Evolutionary conservation across 495 filamentous ascomycete species (phyloP).

Genomic region (Gamarada debralockiae): DNA sequence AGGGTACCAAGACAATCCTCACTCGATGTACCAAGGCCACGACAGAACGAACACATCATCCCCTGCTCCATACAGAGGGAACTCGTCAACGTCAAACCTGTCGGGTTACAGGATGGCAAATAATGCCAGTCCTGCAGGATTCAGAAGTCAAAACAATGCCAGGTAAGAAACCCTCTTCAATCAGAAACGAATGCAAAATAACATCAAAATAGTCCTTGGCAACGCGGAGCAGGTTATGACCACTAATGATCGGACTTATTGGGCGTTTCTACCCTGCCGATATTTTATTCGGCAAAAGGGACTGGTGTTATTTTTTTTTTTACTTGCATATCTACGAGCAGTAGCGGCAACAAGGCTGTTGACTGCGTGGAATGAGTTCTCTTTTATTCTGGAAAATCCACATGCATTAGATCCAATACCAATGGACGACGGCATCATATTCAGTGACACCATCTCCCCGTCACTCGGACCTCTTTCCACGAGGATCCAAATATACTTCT

Average conservation of each 20-base stretch:
- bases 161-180: slow-evolving; percentile 36
- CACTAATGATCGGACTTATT: slow-evolving; percentile 25
- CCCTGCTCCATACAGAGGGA: slow-evolving; percentile 15
- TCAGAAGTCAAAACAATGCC: slow-evolving; percentile 37
- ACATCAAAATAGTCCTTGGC: slow-evolving; percentile 41
- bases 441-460: too few species aligned
- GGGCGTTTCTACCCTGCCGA: slow-evolving; percentile 20
- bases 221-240: slow-evolving; percentile 53
- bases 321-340: slow-evolving; percentile 18
- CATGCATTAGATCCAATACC: too few species aligned
- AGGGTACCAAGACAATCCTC: slow-evolving; percentile 15
- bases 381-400: slow-evolving; percentile 5
- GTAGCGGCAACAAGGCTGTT: slow-evolving; percentile 4
- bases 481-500: slow-evolving; percentile 1
- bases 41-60: slow-evolving; percentile 11
- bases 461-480: neutral
- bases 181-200: slow-evolving; percentile 15
- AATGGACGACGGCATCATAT: too few species aligned
- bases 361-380: slow-evolving; percentile 19
- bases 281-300: slow-evolving; percentile 15
- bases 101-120: slow-evolving; percentile 29
- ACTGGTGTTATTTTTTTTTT: slow-evolving; percentile 26
- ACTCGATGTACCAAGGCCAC: slow-evolving; percentile 5
- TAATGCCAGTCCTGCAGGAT: slow-evolving; percentile 33
- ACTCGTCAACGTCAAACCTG: slow-evolving; percentile 16